A percentile compares a stretch with the other conserved stretches of the same genome.
Conservation (phyloP, 257 asterid species). For the Solanum sitiens region DNA sequence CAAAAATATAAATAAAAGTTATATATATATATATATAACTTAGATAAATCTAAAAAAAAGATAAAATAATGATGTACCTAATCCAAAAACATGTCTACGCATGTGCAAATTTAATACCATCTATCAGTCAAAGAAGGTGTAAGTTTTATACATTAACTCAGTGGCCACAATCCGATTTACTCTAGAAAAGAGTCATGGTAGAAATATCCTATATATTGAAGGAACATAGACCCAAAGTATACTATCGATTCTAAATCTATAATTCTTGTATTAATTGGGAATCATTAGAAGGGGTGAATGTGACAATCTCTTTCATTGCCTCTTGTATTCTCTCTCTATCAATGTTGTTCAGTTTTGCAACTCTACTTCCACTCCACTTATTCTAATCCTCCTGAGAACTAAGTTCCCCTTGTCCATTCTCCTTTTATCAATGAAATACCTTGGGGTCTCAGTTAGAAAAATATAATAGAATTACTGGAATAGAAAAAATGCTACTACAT, state of each 20-base stretch:
- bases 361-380: not conserved
- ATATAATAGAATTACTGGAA: not conserved
- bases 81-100: no score
- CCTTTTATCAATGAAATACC: not conserved
- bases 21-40: no score
- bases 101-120: no score
- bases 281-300: not conserved
- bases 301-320: not conserved
- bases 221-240: not conserved
- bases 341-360: not conserved
- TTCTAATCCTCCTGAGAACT: not conserved
- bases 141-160: no score
- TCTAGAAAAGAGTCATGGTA: no score
- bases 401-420: not conserved
- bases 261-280: not conserved
- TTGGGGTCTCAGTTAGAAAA: not conserved
- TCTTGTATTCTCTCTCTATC: not conserved
- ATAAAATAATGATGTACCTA: no score
- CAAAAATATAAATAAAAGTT: no score
- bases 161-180: no score
- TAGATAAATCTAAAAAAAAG: no score
- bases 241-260: not conserved
- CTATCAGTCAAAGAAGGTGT: no score
- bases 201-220: not conserved
- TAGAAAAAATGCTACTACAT: not conserved